These are phyloP conservation scores for Melampsora larici-populina DNA, from an alignment of 1,284 basidiomycete genomes.

Conservation along the genomic window DNA sequence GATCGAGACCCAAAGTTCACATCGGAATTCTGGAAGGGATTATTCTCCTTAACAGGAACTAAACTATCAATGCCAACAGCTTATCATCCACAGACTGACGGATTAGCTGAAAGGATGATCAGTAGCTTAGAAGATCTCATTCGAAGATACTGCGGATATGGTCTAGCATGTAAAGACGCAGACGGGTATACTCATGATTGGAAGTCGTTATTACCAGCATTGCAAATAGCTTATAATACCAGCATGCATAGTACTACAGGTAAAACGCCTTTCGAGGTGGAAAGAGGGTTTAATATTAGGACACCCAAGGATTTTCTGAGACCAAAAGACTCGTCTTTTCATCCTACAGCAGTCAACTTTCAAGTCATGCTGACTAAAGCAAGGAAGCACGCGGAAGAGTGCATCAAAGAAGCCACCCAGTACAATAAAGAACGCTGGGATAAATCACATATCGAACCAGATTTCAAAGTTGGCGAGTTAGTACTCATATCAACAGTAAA, in stretches of 20 bases:
- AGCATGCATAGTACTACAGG: too few relatives aligned
- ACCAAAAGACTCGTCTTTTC: background rate
- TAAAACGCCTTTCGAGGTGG: too few relatives aligned
- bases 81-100: background rate
- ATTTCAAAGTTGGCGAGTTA: slow-evolving; percentile 2
- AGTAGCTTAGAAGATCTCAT: slow-evolving; percentile 6
- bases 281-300: background rate
- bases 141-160: slow-evolving; percentile 8
- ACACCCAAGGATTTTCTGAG: slow-evolving; percentile 2
- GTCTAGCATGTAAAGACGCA: slow-evolving; percentile 2
- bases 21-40: slow-evolving; percentile 56
- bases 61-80: slow-evolving; percentile 48
- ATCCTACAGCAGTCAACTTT: slow-evolving; percentile 13
- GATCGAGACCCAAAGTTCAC: slow-evolving; percentile 58
- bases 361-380: background rate
- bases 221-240: slow-evolving; percentile 7
- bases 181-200: slow-evolving; percentile 24
- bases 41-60: slow-evolving; percentile 54
- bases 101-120: slow-evolving; percentile 20
- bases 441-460: background rate
- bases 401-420: background rate
- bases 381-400: background rate
- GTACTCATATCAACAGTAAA: slow-evolving; percentile 15
- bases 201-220: background rate
- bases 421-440: slow-evolving; percentile 22